A percentile compares a stretch with the other conserved stretches of the same genome.
Conservation (phyloP, 768 basidiomycete genomes). For the Lactifluus pinguis region DNA sequence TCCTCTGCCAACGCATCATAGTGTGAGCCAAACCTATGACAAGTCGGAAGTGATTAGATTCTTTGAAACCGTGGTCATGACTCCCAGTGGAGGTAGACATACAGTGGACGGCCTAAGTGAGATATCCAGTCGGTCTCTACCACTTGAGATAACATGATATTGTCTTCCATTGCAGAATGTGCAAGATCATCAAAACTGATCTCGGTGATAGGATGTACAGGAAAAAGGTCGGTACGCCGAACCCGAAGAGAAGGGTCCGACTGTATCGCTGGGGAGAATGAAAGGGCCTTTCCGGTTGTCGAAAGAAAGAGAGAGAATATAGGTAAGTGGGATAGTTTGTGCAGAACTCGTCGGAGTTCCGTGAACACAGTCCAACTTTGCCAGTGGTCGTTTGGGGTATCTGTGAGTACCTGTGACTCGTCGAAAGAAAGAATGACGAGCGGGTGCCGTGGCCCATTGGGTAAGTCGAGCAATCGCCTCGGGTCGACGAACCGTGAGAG, state of each 20-base stretch:
- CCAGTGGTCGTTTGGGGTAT: not conserved
- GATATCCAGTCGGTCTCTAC: not conserved
- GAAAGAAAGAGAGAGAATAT: not conserved
- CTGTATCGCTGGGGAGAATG: not conserved
- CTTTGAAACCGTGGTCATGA: not conserved
- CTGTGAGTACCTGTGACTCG: not conserved
- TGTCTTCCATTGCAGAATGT: not conserved
- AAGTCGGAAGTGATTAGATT: not conserved
- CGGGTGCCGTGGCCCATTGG: not conserved
- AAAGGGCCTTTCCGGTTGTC: not conserved
- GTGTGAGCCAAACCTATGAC: not conserved
- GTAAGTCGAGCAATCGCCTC: not conserved
- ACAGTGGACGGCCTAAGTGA: slow-evolving; percentile 3
- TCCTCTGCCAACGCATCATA: not conserved
- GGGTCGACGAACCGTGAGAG: not conserved
- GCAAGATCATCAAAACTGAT: not conserved
- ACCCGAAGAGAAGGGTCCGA: not conserved
- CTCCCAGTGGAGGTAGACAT: not conserved
- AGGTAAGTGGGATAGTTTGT: not conserved
- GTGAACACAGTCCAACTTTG: not conserved
- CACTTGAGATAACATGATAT: not conserved
- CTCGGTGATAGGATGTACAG: not conserved
- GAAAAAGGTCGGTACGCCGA: not conserved
- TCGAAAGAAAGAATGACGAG: not conserved
- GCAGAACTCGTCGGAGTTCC: not conserved